Evolutionary conservation across 352 stramenopile genomes (phyloP).

Genomic region (Globisporangium takayamanum): DNA sequence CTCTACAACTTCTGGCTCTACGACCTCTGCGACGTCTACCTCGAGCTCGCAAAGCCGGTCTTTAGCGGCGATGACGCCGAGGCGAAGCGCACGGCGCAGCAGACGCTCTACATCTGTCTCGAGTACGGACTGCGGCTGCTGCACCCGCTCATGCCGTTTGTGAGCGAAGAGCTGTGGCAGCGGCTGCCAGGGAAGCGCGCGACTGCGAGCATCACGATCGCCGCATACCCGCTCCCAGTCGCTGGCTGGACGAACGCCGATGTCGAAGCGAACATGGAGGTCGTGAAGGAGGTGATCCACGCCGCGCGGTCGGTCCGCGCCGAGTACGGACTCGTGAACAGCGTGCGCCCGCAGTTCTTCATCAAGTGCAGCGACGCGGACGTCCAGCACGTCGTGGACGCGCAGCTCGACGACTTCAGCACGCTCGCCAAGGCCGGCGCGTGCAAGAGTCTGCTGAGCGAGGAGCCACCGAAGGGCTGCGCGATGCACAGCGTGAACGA

Average conservation of each 20-base stretch:
- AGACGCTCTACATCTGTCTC: conserved; percentile 83
- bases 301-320: conserved; percentile 92
- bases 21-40: conserved; percentile 98
- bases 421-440: conserved; percentile 92
- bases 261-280: conserved; percentile 90
- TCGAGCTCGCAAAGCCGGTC: conserved; percentile 99
- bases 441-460: conserved; percentile 84
- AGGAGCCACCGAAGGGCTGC: conserved; percentile 79
- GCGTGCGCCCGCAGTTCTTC: conserved; percentile 73
- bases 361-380: conserved; percentile 86
- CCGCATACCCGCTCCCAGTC: conserved; percentile 67
- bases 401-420: conserved; percentile 92
- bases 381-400: conserved; percentile 61
- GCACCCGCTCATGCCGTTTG: conserved; percentile 98
- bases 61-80: conserved; percentile 76
- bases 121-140: conserved; percentile 88
- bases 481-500: conserved; percentile 94
- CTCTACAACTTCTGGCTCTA: conserved; percentile 99
- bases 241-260: conserved; percentile 82
- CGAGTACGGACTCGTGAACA: conserved; percentile 82
- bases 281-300: conserved; percentile 94
- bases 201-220: conserved; percentile 70
- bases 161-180: conserved; percentile 94
- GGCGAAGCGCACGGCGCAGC: conserved; percentile 71
- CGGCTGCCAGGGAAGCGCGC: conserved; percentile 69